Base-by-base conservation (phyloP, 192 early-diverging fungal species). In the Backusella psychrophila region DNA sequence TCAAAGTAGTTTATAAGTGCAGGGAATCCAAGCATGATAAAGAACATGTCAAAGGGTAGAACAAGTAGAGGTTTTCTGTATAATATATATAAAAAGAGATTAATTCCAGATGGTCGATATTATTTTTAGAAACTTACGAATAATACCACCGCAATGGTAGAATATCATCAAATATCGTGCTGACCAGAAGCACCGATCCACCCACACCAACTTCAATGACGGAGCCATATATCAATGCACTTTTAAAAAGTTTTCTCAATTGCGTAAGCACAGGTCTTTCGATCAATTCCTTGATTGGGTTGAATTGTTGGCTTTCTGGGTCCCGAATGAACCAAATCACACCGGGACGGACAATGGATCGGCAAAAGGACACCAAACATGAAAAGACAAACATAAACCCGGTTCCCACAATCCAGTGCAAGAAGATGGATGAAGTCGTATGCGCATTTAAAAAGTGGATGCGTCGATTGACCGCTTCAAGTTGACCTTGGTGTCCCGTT, bases 251-350 rank as follows among this genome's bases (percentile, higher is more conserved):
- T 80, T 96, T 97, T 81, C 89, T 83, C 66, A 97, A 79, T 81
- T 98, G 96, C 23, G 88, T 84, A 21, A 88, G 75, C 33, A 93
- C 83, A 26, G 93, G 91, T 21, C 92, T 86, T 74, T 96, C 93
- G 6, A 95, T 69, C 36, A 99, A 95, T 77, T 99, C 98, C 42
- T 92, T 90, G 80, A 99, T 93, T 6, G 96, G 94, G 76, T 96
- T 90, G 78, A 97, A 96, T 44, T 94, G 89, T 15, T 94, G 94
- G 78, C 98, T 96, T 66, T 94, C 95, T 2, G 96, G 96, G 75
- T 98, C 96, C 49, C 96, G 91, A 63, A 99, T 95, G 78, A 98
- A 98, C 98, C 98, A 99, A 85, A 98, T 89, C 34, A 97, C 94
- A 15, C 98, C 98, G 3, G 93, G 92, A 0, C 98, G 92, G 29